Evolutionary conservation across 257 asterid genomes (phyloP).

Genomic region (Solanum acaule): DNA sequence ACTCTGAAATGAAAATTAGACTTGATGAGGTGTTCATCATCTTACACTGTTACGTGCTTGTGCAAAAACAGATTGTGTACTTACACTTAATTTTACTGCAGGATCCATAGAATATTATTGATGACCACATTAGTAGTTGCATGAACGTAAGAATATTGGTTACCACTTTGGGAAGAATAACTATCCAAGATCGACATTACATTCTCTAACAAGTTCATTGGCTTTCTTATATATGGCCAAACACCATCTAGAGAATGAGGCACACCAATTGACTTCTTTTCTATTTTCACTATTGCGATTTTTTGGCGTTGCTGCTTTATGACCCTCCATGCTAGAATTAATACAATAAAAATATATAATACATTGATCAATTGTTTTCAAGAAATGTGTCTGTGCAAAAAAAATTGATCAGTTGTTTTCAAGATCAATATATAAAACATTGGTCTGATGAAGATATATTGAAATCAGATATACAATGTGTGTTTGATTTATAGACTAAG

Average conservation of each 20-base stretch:
- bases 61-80: no score
- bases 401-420: neutral
- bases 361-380: neutral
- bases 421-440: no score
- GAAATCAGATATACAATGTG: neutral
- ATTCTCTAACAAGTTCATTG: slow-evolving; percentile 17
- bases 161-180: slow-evolving; percentile 24
- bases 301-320: neutral
- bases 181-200: slow-evolving; percentile 16
- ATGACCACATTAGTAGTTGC: slow-evolving; percentile 6
- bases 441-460: neutral
- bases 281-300: no score
- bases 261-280: neutral
- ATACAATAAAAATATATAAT: no score
- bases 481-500: neutral
- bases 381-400: neutral
- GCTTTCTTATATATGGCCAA: neutral
- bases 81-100: no score
- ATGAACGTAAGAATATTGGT: slow-evolving; percentile 25
- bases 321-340: neutral
- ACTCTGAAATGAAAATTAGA: neutral
- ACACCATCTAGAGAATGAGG: neutral
- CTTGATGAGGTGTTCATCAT: neutral
- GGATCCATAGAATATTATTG: no score
- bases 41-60: no score